phyloP scores from a whole-genome alignment of 2,329 filamentous ascomycete species.

The Madurella fahalii region DNA sequence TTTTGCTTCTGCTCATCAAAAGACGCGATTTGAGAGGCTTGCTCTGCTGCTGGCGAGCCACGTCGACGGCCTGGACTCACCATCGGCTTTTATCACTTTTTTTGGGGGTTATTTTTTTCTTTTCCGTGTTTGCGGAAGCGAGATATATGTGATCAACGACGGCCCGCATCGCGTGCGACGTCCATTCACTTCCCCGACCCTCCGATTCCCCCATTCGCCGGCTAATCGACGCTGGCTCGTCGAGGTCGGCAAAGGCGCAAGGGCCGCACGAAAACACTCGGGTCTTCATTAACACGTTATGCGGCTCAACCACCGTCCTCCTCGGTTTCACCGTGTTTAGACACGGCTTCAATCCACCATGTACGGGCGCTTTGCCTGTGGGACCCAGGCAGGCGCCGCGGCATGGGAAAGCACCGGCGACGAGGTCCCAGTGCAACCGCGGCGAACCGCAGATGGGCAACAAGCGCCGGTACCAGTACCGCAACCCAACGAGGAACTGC shows the following conservation, averaged over 20 bases:
- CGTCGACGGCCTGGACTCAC: too few species aligned
- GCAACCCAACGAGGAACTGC: neutral
- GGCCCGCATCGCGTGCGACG: too few species aligned
- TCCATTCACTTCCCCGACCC: too few species aligned
- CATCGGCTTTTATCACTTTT: too few species aligned
- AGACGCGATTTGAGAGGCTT: too few species aligned
- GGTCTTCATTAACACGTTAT: neutral
- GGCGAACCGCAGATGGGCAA: neutral
- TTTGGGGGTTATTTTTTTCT: too few species aligned
- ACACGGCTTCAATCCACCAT: constrained; percentile 1
- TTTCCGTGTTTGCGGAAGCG: too few species aligned
- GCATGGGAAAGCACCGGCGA: constrained; percentile 1
- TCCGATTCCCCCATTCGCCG: neutral
- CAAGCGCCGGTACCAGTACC: neutral
- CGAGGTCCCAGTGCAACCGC: neutral
- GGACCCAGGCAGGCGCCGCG: neutral
- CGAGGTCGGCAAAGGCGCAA: neutral
- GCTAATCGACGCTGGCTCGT: neutral
- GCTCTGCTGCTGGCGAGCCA: too few species aligned
- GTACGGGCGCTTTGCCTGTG: neutral
- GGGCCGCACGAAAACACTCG: constrained; percentile 3
- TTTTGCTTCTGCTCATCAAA: neutral
- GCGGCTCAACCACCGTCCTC: neutral
- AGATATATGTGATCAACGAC: too few species aligned
- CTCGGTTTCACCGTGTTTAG: neutral